phyloP scores from a whole-genome alignment of 495 filamentous ascomycete species.

The Podospora pseudocomata region DNA sequence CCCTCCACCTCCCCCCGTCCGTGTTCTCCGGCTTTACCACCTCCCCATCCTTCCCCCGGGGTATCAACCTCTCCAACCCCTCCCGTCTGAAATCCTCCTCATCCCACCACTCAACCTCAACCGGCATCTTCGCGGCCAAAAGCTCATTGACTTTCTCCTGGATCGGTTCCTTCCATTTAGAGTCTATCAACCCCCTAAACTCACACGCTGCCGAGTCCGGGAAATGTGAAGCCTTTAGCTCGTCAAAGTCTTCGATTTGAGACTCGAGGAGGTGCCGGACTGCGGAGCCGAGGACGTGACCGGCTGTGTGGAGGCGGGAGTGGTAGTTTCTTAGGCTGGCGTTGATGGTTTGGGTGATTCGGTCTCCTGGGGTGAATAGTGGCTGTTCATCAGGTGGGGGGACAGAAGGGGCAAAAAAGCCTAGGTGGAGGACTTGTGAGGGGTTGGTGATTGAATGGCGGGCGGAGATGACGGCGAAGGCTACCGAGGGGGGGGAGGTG shows the following conservation, averaged over 20 bases:
- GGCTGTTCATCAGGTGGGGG: neutral
- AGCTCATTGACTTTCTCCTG: conserved; percentile 52
- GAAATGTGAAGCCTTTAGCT: conserved; percentile 61
- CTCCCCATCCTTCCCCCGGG: conserved; percentile 25
- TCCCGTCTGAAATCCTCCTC: conserved; percentile 47
- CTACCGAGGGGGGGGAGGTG: conserved; percentile 22
- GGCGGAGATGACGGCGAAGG: conserved; percentile 50
- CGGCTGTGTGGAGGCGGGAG: conserved; percentile 62
- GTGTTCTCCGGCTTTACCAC: conserved; percentile 17
- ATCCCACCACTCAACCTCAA: conserved; percentile 59
- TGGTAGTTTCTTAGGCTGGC: conserved; percentile 50
- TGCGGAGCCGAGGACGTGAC: conserved; percentile 59
- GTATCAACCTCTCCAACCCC: conserved; percentile 47
- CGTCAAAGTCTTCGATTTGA: conserved; percentile 49
- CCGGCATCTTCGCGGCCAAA: conserved; percentile 47
- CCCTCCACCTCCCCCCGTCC: conserved; percentile 45
- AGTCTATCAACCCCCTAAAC: conserved; percentile 58
- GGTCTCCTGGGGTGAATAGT: conserved; percentile 36
- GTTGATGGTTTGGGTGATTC: conserved; percentile 51
- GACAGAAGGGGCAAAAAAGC: conserved; percentile 38
- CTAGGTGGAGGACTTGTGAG: conserved; percentile 57
- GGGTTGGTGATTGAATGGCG: conserved; percentile 44
- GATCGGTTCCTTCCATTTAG: conserved; percentile 55
- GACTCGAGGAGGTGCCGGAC: conserved; percentile 52
- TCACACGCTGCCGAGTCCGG: conserved; percentile 57